Conservation (phyloP, 768 basidiomycete genomes). For the Floccularia luteovirens region DNA sequence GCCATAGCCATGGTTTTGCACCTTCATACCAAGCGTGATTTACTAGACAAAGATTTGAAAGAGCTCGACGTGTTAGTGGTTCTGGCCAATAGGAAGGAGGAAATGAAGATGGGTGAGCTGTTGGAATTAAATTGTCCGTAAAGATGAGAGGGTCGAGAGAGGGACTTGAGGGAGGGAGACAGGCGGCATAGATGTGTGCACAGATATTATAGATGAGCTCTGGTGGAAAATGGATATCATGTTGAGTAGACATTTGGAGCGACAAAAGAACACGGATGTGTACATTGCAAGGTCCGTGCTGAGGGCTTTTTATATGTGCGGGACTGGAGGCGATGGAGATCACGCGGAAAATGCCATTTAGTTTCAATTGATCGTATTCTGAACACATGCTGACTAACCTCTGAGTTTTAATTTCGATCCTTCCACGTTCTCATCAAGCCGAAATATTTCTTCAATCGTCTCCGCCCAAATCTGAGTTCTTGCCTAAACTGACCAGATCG, state of each 20-base stretch:
- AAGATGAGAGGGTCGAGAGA: constrained; percentile 68
- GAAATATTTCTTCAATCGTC: too few relatives aligned
- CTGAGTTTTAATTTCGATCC: too few relatives aligned
- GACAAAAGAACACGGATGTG: too few relatives aligned
- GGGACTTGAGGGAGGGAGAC: constrained; percentile 42
- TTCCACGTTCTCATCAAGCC: too few relatives aligned
- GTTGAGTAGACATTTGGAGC: constrained; percentile 6
- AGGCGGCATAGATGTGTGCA: constrained; percentile 59
- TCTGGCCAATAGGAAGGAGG: constrained; percentile 70
- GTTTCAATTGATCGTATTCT: too few relatives aligned
- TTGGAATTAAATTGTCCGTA: constrained; percentile 41
- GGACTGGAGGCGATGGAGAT: too few relatives aligned
- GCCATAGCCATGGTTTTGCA: constrained; percentile 87
- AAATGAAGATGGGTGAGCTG: constrained; percentile 63
- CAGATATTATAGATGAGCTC: constrained; percentile 72
- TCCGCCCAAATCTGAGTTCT: too few relatives aligned
- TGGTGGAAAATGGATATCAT: constrained; percentile 48
- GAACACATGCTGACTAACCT: too few relatives aligned
- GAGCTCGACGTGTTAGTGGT: constrained; percentile 51
- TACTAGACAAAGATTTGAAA: constrained; percentile 69
- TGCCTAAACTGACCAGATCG: too few relatives aligned
- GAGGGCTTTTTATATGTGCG: too few relatives aligned
- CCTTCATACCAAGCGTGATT: constrained; percentile 74
- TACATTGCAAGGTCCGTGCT: too few relatives aligned
- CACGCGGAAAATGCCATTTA: too few relatives aligned